Conservation (phyloP, 2,329 filamentous ascomycete species). For the Colletotrichum truncatum region DNA sequence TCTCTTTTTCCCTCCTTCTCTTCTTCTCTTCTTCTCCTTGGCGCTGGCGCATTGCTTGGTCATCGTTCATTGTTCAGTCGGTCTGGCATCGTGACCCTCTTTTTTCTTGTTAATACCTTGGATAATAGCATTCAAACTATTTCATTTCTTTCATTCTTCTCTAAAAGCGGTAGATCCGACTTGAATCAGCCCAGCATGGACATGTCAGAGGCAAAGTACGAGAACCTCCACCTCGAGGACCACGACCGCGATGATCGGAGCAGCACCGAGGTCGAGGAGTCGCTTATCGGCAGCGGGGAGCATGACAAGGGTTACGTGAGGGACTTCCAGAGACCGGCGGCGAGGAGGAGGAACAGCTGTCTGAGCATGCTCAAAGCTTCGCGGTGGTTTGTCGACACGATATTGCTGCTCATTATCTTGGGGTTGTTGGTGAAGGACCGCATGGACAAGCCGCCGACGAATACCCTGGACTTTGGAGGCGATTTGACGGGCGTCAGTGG, state of each 20-base stretch:
- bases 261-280: constrained; percentile 46
- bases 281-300: constrained; percentile 41
- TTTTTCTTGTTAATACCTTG: neutral
- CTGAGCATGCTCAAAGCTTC: constrained; percentile 32
- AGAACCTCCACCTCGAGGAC: constrained; percentile 36
- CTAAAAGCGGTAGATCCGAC: constrained; percentile 25
- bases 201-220: constrained; percentile 33
- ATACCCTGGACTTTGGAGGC: constrained; percentile 43
- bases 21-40: constrained; percentile 7
- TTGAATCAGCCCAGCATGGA: constrained; percentile 18
- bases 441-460: constrained; percentile 31
- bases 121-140: neutral
- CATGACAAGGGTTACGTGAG: constrained; percentile 31
- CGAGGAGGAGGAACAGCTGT: constrained; percentile 24
- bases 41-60: constrained; percentile 25
- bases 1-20: neutral
- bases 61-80: neutral
- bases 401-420: constrained; percentile 42
- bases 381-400: constrained; percentile 43
- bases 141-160: neutral
- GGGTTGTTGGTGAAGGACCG: constrained; percentile 40
- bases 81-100: constrained; percentile 9
- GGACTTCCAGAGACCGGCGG: neutral
- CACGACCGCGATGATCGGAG: constrained; percentile 39
- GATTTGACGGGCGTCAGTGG: constrained; percentile 48